A percentile compares a stretch with the other conserved stretches of the same genome.
These are phyloP conservation scores for Colletotrichum paranaense DNA, from an alignment of 2,329 filamentous ascomycete species.

Conservation along the genomic window DNA sequence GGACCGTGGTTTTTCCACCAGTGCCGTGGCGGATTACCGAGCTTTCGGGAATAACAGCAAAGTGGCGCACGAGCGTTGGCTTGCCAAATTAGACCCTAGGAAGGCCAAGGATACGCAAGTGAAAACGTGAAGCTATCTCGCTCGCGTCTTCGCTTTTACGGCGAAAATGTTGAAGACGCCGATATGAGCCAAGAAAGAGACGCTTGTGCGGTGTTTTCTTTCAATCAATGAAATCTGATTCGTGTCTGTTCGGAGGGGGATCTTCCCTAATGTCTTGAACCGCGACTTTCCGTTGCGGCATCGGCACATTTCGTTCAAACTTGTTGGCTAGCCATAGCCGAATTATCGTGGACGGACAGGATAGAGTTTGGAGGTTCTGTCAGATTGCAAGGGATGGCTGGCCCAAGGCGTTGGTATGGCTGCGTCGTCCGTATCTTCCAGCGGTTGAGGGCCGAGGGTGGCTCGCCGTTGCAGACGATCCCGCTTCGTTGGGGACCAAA, in stretches of 20 bases:
- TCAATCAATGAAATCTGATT: neutral
- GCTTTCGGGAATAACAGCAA: conserved; percentile 8
- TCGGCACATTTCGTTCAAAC: conserved; percentile 3
- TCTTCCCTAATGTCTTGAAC: conserved; percentile 12
- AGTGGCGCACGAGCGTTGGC: neutral
- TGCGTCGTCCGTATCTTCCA: neutral
- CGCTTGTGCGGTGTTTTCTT: conserved; percentile 1
- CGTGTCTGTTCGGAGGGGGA: neutral
- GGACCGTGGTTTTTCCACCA: conserved; percentile 22
- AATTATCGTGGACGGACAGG: neutral
- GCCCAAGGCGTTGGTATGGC: neutral
- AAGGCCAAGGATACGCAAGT: neutral
- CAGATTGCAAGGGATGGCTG: neutral
- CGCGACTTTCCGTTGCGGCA: conserved; percentile 21
- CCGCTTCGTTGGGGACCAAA: conserved; percentile 27
- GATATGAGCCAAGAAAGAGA: conserved; percentile 6
- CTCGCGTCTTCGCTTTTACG: conserved; percentile 25
- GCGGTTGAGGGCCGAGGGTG: conserved; percentile 9
- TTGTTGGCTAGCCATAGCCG: neutral
- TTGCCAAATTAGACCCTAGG: neutral
- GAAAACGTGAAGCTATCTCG: conserved; percentile 14
- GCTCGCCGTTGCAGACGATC: conserved; percentile 22
- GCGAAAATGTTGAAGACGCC: conserved; percentile 18
- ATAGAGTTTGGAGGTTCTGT: conserved; percentile 1
- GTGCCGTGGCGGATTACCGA: conserved; percentile 9